Conservation (phyloP, 225 moss, liverwort and hornwort species). For the Pleurozium schreberi region DNA sequence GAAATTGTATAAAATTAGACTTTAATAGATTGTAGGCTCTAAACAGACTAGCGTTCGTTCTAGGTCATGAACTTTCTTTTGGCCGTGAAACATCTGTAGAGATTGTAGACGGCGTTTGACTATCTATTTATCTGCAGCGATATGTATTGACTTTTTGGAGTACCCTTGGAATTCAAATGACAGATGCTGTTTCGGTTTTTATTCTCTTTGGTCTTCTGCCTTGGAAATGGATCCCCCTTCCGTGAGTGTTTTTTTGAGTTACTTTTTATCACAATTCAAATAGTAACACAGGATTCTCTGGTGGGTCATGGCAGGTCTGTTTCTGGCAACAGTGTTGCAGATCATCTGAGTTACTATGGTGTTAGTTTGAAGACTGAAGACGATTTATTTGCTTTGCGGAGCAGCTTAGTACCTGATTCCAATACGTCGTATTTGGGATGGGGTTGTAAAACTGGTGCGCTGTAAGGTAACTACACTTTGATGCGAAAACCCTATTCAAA, state of each 20-base stretch:
- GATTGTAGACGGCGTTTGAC: not conserved
- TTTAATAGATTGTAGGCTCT: not conserved
- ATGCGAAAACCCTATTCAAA: not conserved
- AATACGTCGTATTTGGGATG: not conserved
- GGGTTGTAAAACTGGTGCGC: constrained; percentile 20
- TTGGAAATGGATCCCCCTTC: not conserved
- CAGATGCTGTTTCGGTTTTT: not conserved
- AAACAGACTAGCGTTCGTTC: not conserved
- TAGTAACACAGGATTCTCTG: not conserved
- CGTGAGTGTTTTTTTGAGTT: not conserved
- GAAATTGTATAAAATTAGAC: not conserved
- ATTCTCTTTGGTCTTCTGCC: not conserved
- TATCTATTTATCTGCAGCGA: not conserved
- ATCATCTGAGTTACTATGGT: constrained; percentile 76
- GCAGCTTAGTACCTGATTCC: not conserved
- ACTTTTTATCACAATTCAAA: not conserved
- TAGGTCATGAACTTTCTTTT: not conserved
- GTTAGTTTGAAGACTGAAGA: constrained; percentile 57
- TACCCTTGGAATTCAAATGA: not conserved
- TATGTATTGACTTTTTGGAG: not conserved
- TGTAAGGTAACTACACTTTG: not conserved
- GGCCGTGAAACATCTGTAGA: not conserved
- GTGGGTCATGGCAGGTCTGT: constrained; percentile 58
- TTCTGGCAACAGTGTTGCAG: constrained; percentile 58
- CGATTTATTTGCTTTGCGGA: constrained; percentile 10